phyloP scores from a whole-genome alignment of 257 asterid species.

The Gardenia jasminoides region DNA sequence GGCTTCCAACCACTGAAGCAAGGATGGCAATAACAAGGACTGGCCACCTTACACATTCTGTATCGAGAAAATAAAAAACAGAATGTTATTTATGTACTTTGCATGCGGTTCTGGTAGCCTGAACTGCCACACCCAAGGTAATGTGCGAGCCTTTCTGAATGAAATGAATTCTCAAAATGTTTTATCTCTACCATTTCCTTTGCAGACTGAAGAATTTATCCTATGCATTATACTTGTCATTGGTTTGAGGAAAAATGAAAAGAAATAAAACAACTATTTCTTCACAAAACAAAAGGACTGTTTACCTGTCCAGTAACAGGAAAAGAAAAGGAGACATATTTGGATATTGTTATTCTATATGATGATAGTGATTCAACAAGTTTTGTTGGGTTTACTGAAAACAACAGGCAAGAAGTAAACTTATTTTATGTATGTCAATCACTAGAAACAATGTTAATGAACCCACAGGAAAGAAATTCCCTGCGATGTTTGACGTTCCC shows the following conservation, averaged over 20 bases:
- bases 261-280: background rate
- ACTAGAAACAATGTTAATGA: background rate
- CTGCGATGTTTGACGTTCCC: background rate
- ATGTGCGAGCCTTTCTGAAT: background rate
- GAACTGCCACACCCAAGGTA: background rate
- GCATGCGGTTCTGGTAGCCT: background rate
- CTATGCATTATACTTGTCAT: background rate
- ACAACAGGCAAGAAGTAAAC: background rate
- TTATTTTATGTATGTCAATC: background rate
- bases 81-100: slow-evolving; percentile 3
- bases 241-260: background rate
- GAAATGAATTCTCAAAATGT: background rate
- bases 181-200: background rate
- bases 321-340: background rate
- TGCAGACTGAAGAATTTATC: background rate
- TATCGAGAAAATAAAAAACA: slow-evolving; percentile 5
- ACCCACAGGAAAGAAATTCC: background rate
- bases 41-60: slow-evolving; percentile 88
- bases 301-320: background rate
- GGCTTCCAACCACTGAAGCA: slow-evolving; percentile 97
- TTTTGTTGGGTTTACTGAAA: background rate
- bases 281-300: background rate
- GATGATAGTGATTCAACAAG: background rate
- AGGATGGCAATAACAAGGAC: slow-evolving; percentile 84
- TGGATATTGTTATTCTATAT: background rate